Evolutionary conservation across 768 basidiomycete species (phyloP), one percentile per base, ranked within the genome.

Genomic region (Leccinum rimulosum): DNA sequence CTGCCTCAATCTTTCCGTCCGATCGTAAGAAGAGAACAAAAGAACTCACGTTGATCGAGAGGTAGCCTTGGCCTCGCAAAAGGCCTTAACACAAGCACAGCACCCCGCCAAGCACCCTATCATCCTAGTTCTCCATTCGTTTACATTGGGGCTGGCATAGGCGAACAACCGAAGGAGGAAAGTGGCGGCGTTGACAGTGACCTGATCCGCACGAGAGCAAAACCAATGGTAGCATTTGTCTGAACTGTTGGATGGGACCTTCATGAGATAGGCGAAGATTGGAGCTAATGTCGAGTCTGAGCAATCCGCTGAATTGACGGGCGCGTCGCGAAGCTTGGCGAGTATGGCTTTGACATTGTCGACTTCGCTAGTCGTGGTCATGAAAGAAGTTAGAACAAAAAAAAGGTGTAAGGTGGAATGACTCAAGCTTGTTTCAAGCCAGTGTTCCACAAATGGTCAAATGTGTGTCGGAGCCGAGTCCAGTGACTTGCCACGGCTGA

Each of bases 81-180:
- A 79, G 0, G 79, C 80, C 59, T 83, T 79, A 4, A 90, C 87
- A 68, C 95, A 98, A 8, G 77, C 79, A 27, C 83, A 76, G 64
- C 95, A 98, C 1, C 78, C 74, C 11, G 75, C 67, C 36, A 96
- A 68, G 59, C 90, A 86, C 1, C 67, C 66, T 54, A 78, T 74
- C 54, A 92, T 70, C 59, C 76, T 79, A 17, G 69, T 70, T 71
- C 85, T 84, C 91, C 92, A 95, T 40, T 75, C 70, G 2, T 80
- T 77, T 3, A 91, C 87, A 31, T 77, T 75, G 0, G 76, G 72
- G 52, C 83, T 81, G 54, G 81, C 75, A 65, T 93, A 97, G 10
- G 93, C 93, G 69, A 89, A 87, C 40, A 97, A 73, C 53, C 93
- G 84, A 38, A 96, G 76, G 52, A 92, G 80, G 74, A 95, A 97